Evolutionary conservation across 2,329 filamentous ascomycete species (phyloP), one percentile per base, ranked within the genome.

Genomic region (Penicillium decumbens): DNA sequence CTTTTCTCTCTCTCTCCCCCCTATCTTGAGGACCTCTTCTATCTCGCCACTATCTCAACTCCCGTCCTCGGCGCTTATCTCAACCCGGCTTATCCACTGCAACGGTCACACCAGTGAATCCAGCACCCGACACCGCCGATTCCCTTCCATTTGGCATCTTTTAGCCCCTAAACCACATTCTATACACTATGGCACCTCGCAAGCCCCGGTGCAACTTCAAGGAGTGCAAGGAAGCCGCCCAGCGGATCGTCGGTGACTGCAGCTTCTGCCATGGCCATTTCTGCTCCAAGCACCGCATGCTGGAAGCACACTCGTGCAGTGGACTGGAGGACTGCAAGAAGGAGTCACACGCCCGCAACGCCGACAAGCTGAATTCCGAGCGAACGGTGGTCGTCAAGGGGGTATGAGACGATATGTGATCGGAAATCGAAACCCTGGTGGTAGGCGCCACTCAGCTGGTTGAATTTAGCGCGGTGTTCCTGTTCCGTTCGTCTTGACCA

Each of bases 251-350:
- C 51, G 93, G 93, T 47, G 92, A 97, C 76, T 98, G 93, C 75
- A 86, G 84, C 54, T 97, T 97, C 78, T 98, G 93, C 77, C 79
- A 86, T 48, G 90, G 91, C 40, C 88, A 95, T 70, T 97, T 89
- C 78, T 98, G 93, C 75, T 89, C 89, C 63, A 95, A 90, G 77
- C 93, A 98, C 75, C 82, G 93, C 49, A 81, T 97, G 75, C 75
- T 97, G 57, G 93, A 98, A 73, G 88, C 92, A 62, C 93, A 98
- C 76, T 89, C 89, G 75, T 98, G 93, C 76, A 83, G 82, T 57
- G 90, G 90, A 35, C 78, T 98, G 49, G 93, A 97, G 77, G 88
- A 95, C 75, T 96, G 92, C 80, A 95, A 96, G 80, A 93, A 95
- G 78, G 90, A 95, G 72, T 92, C 89, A 41, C 89, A 95, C 73